These are phyloP conservation scores for Herpetomonas samuelpessoai DNA, from an alignment of 208 protist species.

Conservation along the genomic window DNA sequence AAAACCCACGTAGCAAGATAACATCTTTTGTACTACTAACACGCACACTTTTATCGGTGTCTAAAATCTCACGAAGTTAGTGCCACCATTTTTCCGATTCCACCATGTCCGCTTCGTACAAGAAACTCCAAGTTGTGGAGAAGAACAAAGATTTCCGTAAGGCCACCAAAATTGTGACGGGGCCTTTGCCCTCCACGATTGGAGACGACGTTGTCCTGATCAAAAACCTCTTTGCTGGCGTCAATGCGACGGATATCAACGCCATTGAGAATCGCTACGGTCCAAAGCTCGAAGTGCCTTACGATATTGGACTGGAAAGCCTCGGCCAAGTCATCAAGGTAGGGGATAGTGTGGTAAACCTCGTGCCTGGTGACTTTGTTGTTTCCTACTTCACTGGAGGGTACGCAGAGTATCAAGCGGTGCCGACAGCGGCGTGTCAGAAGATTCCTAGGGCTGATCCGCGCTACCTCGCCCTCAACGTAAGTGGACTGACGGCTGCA, in stretches of 20 bases:
- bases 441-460: slow-evolving; percentile 18
- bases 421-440: slow-evolving; percentile 13
- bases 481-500: slow-evolving; percentile 34
- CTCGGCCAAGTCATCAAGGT: slow-evolving; percentile 27
- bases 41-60: too few relatives aligned
- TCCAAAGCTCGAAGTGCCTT: slow-evolving; percentile 17
- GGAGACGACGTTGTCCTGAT: slow-evolving; percentile 18
- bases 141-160: slow-evolving; percentile 25
- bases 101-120: slow-evolving; percentile 11
- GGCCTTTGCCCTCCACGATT: slow-evolving; percentile 27
- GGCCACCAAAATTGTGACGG: slow-evolving; percentile 20
- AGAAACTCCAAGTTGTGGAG: slow-evolving; percentile 26
- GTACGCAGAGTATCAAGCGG: slow-evolving; percentile 38
- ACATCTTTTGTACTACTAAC: too few relatives aligned
- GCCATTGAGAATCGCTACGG: slow-evolving; percentile 26
- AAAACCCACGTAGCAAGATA: too few relatives aligned
- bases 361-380: slow-evolving; percentile 24
- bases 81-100: neutral
- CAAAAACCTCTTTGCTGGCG: slow-evolving; percentile 24
- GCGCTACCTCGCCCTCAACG: slow-evolving; percentile 25
- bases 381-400: slow-evolving; percentile 20
- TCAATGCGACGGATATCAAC: slow-evolving; percentile 45
- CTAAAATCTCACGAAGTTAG: neutral
- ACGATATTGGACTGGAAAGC: slow-evolving; percentile 25
- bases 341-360: slow-evolving; percentile 14